Evolutionary conservation across 352 stramenopile genomes (phyloP).

Genomic region (Phytopythium mirpurense): DNA sequence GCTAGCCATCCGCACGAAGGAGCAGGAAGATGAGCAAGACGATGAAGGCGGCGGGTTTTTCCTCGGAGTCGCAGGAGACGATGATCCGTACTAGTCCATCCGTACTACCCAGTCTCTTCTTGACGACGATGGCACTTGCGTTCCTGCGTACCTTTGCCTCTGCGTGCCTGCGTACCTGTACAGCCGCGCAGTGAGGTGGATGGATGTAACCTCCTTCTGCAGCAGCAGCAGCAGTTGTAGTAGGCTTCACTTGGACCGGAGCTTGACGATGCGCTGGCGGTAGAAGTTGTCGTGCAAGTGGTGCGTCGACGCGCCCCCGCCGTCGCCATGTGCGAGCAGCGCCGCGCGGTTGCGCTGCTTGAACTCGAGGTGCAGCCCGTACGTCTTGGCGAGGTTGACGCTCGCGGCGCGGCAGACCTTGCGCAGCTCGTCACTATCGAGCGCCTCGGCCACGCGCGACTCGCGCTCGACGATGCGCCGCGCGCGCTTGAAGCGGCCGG

Average conservation of each 20-base stretch:
- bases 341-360: constrained; percentile 19
- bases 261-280: constrained; percentile 62
- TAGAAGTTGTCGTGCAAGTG: constrained; percentile 75
- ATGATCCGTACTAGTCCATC: background rate
- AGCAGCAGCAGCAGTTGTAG: too few species aligned
- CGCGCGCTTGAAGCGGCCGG: constrained; percentile 55
- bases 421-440: constrained; percentile 49
- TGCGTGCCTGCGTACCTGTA: too few species aligned
- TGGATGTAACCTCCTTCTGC: too few species aligned
- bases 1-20: constrained; percentile 10
- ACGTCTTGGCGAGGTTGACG: constrained; percentile 68
- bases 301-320: constrained; percentile 5
- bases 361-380: constrained; percentile 51
- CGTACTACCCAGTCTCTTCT: too few species aligned
- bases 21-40: constrained; percentile 9
- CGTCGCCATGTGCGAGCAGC: background rate
- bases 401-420: constrained; percentile 57
- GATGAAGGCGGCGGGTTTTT: constrained; percentile 12
- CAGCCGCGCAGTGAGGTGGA: too few species aligned
- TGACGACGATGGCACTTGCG: too few species aligned
- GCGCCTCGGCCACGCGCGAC: constrained; percentile 28
- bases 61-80: background rate
- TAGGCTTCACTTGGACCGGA: constrained; percentile 43
- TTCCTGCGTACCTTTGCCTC: too few species aligned
- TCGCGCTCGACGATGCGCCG: constrained; percentile 46